Evolutionary conservation across 371 early-diverging fungal species (phyloP).

Genomic region (Syncephalis fuscata): DNA sequence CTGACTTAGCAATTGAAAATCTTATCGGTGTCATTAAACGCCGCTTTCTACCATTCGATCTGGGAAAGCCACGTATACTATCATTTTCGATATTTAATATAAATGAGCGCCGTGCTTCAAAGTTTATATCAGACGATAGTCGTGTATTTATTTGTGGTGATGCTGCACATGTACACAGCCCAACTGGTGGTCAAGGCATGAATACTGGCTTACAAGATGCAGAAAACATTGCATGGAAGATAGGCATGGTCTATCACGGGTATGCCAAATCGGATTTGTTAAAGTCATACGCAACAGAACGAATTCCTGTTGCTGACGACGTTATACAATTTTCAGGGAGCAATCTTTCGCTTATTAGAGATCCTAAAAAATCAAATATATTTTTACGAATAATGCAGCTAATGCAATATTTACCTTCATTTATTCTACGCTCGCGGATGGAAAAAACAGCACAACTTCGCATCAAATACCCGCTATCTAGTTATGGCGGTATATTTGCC

Average conservation of each 20-base stretch:
- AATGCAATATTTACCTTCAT: too few relatives aligned
- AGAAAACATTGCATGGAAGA: constrained; percentile 21
- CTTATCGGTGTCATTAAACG: constrained; percentile 7
- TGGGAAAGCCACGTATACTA: constrained; percentile 6
- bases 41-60: constrained; percentile 1
- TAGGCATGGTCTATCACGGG: constrained; percentile 4
- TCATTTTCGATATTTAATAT: constrained; percentile 13
- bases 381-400: too few relatives aligned
- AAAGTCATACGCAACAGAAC: constrained; percentile 12
- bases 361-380: too few relatives aligned
- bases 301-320: constrained; percentile 10
- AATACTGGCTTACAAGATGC: constrained; percentile 28
- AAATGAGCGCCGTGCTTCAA: constrained; percentile 13
- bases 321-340: neutral
- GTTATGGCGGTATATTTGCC: too few relatives aligned
- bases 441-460: too few relatives aligned
- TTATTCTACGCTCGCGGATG: too few relatives aligned
- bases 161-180: constrained; percentile 19
- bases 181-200: constrained; percentile 8
- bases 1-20: constrained; percentile 4
- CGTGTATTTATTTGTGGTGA: constrained; percentile 16
- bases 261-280: constrained; percentile 4
- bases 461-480: too few relatives aligned
- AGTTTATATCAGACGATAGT: constrained; percentile 10
- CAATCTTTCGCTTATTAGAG: too few relatives aligned